These are phyloP conservation scores for Phaeosphaeria sp. DNA, from an alignment of 2,329 filamentous ascomycete species.

Conservation along the genomic window DNA sequence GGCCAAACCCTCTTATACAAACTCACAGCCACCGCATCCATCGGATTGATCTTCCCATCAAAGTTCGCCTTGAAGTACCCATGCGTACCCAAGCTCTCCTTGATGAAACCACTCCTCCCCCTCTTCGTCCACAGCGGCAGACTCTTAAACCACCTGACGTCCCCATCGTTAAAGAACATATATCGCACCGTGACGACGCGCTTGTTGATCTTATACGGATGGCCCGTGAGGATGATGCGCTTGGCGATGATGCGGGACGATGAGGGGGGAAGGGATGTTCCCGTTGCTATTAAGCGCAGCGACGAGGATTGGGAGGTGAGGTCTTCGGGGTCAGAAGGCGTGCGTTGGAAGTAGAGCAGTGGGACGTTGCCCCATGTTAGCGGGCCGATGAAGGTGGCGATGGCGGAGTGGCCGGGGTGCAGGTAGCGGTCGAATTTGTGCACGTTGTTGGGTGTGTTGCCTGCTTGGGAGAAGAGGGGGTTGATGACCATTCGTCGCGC, in stretches of 20 bases:
- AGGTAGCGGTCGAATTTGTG: conserved; percentile 95
- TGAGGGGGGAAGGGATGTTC: conserved; percentile 82
- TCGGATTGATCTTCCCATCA: conserved; percentile 92
- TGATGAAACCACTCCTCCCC: conserved; percentile 87
- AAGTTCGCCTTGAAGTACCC: conserved; percentile 99
- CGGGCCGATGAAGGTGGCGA: conserved; percentile 89
- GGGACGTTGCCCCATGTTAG: conserved; percentile 93
- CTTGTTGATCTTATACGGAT: conserved; percentile 99
- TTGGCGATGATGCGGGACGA: conserved; percentile 84
- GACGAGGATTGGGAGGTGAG: conserved; percentile 29
- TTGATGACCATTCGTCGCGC: conserved; percentile 86
- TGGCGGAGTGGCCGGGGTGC: conserved; percentile 86
- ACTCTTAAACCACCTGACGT: conserved; percentile 97
- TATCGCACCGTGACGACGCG: conserved; percentile 95
- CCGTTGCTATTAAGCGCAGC: conserved; percentile 81
- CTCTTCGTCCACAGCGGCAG: conserved; percentile 92
- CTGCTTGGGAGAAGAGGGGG: conserved; percentile 87
- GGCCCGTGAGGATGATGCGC: conserved; percentile 89
- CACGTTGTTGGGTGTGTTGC: conserved; percentile 92
- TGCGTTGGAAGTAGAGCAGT: conserved; percentile 81
- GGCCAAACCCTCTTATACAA: conserved; percentile 67
- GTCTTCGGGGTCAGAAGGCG: conserved; percentile 40
- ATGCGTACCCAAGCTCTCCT: conserved; percentile 93
- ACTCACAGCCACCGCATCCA: conserved; percentile 91
- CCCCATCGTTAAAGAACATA: conserved; percentile 99